phyloP scores from a whole-genome alignment of 2,329 filamentous ascomycete species.

The Paecilomyces formosus region DNA sequence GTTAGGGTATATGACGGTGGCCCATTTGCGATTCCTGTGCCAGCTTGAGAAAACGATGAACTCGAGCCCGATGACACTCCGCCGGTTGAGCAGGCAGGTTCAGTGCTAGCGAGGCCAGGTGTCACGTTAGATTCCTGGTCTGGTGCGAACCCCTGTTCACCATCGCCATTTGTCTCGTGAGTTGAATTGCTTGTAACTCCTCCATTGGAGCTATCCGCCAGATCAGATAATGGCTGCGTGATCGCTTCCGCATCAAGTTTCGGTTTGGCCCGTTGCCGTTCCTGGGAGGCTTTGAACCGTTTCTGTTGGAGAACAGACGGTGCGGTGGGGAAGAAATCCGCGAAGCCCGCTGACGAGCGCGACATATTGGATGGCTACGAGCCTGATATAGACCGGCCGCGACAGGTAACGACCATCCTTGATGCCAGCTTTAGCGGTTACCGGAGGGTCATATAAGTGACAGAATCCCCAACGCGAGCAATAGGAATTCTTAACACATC shows the following conservation, averaged over 20 bases:
- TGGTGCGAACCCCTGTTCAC: conserved; percentile 6
- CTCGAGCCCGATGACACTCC: conserved; percentile 66
- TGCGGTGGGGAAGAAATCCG: conserved; percentile 77
- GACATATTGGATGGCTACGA: conserved; percentile 58
- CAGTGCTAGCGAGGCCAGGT: conserved; percentile 52
- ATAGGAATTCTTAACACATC: neutral
- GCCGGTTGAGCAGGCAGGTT: conserved; percentile 66
- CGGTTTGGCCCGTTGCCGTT: conserved; percentile 54
- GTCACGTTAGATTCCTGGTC: conserved; percentile 10
- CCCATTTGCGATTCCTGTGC: conserved; percentile 51
- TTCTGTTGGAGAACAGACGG: conserved; percentile 54
- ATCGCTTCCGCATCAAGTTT: conserved; percentile 15
- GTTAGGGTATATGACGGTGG: conserved; percentile 49
- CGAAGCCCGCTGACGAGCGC: conserved; percentile 74
- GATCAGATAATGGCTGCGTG: conserved; percentile 7
- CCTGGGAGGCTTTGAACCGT: conserved; percentile 44
- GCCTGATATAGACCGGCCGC: conserved; percentile 25
- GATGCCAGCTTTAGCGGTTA: conserved; percentile 13
- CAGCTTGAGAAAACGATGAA: conserved; percentile 42
- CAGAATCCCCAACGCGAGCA: conserved; percentile 9
- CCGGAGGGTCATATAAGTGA: conserved; percentile 15
- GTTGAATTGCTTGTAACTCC: conserved; percentile 4
- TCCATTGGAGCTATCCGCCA: conserved; percentile 5
- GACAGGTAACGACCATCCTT: conserved; percentile 34
- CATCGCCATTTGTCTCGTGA: conserved; percentile 4